Evolutionary conservation across 75 land plant genomes (phyloP).

Genomic region (Cupressus sempervirens): DNA sequence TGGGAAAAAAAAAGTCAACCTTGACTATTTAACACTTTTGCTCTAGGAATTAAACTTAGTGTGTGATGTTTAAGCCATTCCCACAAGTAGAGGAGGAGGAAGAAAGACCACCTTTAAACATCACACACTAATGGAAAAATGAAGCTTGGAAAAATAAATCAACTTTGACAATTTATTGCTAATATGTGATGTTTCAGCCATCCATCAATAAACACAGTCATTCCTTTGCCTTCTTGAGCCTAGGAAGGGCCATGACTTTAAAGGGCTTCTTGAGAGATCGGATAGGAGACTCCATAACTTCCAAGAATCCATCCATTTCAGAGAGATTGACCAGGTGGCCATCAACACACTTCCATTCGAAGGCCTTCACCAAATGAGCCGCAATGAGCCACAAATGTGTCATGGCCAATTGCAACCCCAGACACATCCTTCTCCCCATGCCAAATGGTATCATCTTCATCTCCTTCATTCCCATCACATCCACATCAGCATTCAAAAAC

Average conservation of each 20-base stretch:
- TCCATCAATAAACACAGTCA: too few species aligned
- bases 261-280: conserved; percentile 15
- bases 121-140: too few species aligned
- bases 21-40: too few species aligned
- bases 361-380: conserved; percentile 68
- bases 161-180: too few species aligned
- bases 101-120: too few species aligned
- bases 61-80: too few species aligned
- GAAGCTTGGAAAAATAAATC: too few species aligned
- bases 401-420: conserved; percentile 59
- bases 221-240: too few species aligned
- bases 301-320: conserved; percentile 53
- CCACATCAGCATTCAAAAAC: conserved; percentile 29
- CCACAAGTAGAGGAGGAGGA: too few species aligned
- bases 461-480: conserved; percentile 42
- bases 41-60: too few species aligned
- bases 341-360: conserved; percentile 50
- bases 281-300: conserved; percentile 57
- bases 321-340: conserved; percentile 30
- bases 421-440: conserved; percentile 78
- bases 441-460: conserved; percentile 83
- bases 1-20: too few species aligned
- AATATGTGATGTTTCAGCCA: too few species aligned
- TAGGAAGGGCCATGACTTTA: background rate
- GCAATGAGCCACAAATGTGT: conserved; percentile 56